Conservation (phyloP, 805 yeast species). For the Wickerhamiella sorbophila region DNA sequence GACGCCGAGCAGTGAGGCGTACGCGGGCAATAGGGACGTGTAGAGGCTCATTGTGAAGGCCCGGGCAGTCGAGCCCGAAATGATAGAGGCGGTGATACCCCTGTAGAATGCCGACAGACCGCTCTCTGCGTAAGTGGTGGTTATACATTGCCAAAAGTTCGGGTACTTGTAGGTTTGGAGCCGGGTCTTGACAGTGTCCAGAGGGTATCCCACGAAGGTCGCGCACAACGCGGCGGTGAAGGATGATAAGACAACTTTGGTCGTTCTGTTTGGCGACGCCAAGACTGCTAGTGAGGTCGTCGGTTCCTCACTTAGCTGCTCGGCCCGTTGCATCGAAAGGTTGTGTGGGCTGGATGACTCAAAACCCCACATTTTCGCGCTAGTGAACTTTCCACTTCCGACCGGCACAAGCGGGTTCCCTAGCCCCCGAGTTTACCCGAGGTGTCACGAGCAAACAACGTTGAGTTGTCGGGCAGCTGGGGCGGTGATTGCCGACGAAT, state of each 20-base stretch:
- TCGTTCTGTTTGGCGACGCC: not conserved
- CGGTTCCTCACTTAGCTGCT: not conserved
- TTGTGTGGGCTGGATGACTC: not conserved
- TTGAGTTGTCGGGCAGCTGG: too few species aligned
- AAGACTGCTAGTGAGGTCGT: not conserved
- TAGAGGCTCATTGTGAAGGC: conserved; percentile 19
- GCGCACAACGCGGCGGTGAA: conserved; percentile 17
- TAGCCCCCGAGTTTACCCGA: too few species aligned
- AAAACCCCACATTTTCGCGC: not conserved
- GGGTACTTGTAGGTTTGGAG: conserved; percentile 64
- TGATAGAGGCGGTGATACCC: conserved; percentile 61
- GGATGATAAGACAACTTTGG: conserved; percentile 3
- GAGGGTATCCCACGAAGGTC: conserved; percentile 54
- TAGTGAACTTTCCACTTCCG: not conserved
- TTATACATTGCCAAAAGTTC: conserved; percentile 43
- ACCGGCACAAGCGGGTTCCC: too few species aligned
- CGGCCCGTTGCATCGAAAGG: not conserved
- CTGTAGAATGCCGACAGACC: conserved; percentile 61
- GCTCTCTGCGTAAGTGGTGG: conserved; percentile 40
- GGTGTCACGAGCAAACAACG: too few species aligned
- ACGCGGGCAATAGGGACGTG: conserved; percentile 12
- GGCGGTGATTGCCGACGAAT: too few species aligned
- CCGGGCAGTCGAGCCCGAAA: conserved; percentile 35
- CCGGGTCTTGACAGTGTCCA: conserved; percentile 76
- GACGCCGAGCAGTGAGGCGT: conserved; percentile 9